A percentile compares a stretch with the other conserved stretches of the same genome.
Evolutionary conservation across 1,284 basidiomycete species (phyloP).

Genomic region (Somion occarium): DNA sequence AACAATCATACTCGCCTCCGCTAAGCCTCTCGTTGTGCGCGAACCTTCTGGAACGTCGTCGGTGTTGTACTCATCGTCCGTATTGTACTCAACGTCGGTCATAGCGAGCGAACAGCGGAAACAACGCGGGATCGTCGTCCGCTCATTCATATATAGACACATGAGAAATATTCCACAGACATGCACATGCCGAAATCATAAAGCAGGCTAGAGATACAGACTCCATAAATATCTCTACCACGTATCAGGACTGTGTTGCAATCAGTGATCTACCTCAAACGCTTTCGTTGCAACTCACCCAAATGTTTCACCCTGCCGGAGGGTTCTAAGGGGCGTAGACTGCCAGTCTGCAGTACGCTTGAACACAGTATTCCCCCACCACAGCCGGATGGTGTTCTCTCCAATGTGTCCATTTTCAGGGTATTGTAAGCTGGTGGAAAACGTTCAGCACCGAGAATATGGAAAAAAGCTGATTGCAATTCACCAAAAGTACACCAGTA

Average conservation of each 20-base stretch:
- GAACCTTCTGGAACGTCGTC: background rate
- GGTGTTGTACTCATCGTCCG: background rate
- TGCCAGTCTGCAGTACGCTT: constrained; percentile 30
- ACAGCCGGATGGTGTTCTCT: constrained; percentile 26
- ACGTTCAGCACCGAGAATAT: no score
- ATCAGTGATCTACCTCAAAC: background rate
- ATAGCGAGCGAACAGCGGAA: background rate
- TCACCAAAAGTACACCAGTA: constrained; percentile 44
- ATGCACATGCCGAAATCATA: no score
- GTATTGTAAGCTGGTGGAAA: constrained; percentile 40
- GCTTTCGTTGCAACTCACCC: no score
- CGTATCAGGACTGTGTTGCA: background rate
- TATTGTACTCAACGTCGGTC: no score
- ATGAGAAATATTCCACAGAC: background rate
- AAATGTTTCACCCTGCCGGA: constrained; percentile 24
- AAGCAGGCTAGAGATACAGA: background rate
- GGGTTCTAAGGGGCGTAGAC: constrained; percentile 20
- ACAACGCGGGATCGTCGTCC: no score
- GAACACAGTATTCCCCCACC: constrained; percentile 42
- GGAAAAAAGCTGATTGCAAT: no score
- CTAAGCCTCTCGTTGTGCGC: background rate
- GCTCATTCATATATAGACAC: background rate
- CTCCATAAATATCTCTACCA: constrained; percentile 4
- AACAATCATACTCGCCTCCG: background rate
- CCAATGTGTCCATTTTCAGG: constrained; percentile 42